Base-by-base conservation (phyloP, 345 rosid species). In the Salix exigua region DNA sequence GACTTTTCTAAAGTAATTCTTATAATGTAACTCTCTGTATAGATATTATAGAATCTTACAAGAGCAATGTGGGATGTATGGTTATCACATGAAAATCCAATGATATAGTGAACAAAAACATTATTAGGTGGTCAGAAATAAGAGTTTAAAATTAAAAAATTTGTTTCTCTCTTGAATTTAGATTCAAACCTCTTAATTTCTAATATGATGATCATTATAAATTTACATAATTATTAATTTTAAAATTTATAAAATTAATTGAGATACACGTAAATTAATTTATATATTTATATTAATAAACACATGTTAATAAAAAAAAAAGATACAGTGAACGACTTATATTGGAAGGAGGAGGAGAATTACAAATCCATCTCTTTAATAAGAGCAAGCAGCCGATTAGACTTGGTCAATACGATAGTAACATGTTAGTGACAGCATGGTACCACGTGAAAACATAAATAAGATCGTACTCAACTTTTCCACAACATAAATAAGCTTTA, bases 261-360 rank as follows among this genome's bases (percentile, higher is more conserved):
- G 0, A 33, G 1, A 0, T 33, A 33, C 37, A 31, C 5, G 0
- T 0, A 31, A 4, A 31, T 0, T 31, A 31, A 4, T 31, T 31
- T 4, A 0, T 31, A 4, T 31, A 31, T 31, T 31, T 31, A 31
- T 31, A 4, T 31, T 31, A 31, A 31, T 31, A 31, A 30, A 3
- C 31, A 30, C 31, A 30, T 30, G 31, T 30, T 3, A 30, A 30
- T 30, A 30, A 3, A 31, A 33, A 33, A 33, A 33, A 33, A 5
- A 5, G 37, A 33, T 50, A 50, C 2, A 18, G 55, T 6, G 55
- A 50, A 50, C n/a, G 58, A 2, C 58, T 18, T 51, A 19, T 19
- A 19, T 0, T 0, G 58, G 23, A 51, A 5, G 58, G 23, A 18
- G 2, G 23, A 18, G 58, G 58, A 51, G 23, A 51, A 51, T 8